Conservation (phyloP, 805 yeast species). For the Saccharomycopsis sp. region DNA sequence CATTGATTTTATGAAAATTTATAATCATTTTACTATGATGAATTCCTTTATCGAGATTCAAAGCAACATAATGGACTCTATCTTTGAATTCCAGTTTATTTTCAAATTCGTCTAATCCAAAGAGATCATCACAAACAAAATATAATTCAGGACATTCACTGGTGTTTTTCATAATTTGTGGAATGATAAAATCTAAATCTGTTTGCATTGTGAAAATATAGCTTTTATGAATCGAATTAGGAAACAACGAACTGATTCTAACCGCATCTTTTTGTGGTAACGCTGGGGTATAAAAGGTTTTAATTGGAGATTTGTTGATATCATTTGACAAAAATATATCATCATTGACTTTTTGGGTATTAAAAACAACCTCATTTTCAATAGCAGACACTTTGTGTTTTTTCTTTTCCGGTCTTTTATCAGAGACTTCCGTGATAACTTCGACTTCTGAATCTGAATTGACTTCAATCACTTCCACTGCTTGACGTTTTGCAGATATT, state of each 20-base stretch:
- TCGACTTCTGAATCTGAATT: too few species aligned
- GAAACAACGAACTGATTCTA: constrained; percentile 2
- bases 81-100: neutral
- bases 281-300: constrained; percentile 5
- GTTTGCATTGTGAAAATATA: constrained; percentile 33
- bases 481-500: too few species aligned
- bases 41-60: constrained; percentile 27
- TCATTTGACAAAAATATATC: too few species aligned
- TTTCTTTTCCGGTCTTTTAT: too few species aligned
- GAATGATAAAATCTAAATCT: constrained; percentile 27
- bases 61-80: constrained; percentile 19
- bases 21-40: constrained; percentile 41
- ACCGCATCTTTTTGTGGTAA: constrained; percentile 8
- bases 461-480: too few species aligned
- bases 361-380: too few species aligned
- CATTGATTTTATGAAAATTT: constrained; percentile 23
- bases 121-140: constrained; percentile 16
- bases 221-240: constrained; percentile 21
- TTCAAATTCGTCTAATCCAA: constrained; percentile 5
- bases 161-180: constrained; percentile 20
- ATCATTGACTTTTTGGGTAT: too few species aligned
- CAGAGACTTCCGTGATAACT: too few species aligned
- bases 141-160: constrained; percentile 22
- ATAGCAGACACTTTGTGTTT: too few species aligned
- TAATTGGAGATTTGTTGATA: constrained; percentile 15